These are phyloP conservation scores for Penicillium sp. DNA, from an alignment of 2,329 filamentous ascomycete species.

Conservation along the genomic window DNA sequence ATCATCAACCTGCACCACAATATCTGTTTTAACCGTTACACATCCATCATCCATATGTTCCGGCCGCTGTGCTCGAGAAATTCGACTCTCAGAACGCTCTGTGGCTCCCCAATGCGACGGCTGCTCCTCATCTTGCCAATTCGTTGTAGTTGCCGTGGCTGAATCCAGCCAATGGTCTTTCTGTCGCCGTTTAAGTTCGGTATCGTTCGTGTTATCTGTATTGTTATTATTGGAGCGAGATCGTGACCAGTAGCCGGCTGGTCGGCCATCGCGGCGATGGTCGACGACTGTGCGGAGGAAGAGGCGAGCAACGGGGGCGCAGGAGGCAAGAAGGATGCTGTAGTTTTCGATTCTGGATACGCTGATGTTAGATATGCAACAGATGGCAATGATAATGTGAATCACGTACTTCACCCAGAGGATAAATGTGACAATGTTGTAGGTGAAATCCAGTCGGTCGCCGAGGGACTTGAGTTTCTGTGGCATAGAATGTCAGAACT, in stretches of 20 bases:
- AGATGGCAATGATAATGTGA: too few species aligned
- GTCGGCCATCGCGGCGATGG: slow-evolving; percentile 23
- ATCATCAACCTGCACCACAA: slow-evolving; percentile 34
- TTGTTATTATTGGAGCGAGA: slow-evolving; percentile 23
- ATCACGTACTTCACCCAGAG: slow-evolving; percentile 43
- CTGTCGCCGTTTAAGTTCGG: slow-evolving; percentile 19
- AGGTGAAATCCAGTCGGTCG: slow-evolving; percentile 39
- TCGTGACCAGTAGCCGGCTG: slow-evolving; percentile 27
- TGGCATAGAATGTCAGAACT: neutral
- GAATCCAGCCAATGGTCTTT: slow-evolving; percentile 25
- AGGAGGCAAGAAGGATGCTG: slow-evolving; percentile 41
- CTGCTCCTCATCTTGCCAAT: slow-evolving; percentile 21
- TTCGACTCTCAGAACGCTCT: slow-evolving; percentile 17
- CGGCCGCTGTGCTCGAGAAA: slow-evolving; percentile 16
- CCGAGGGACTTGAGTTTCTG: slow-evolving; percentile 40
- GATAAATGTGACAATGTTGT: slow-evolving; percentile 41
- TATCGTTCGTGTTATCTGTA: slow-evolving; percentile 8
- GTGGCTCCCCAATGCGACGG: slow-evolving; percentile 11
- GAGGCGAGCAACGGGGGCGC: slow-evolving; percentile 38
- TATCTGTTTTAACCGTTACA: slow-evolving; percentile 38
- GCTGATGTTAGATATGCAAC: neutral
- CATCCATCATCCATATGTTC: slow-evolving; percentile 15
- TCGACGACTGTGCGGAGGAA: slow-evolving; percentile 37
- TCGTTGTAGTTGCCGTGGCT: slow-evolving; percentile 11
- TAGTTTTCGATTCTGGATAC: slow-evolving; percentile 44